Evolutionary conservation across 1,139 yeast genomes (phyloP), one percentile per base, ranked within the genome.

Genomic region (Hyphopichia fennica): DNA sequence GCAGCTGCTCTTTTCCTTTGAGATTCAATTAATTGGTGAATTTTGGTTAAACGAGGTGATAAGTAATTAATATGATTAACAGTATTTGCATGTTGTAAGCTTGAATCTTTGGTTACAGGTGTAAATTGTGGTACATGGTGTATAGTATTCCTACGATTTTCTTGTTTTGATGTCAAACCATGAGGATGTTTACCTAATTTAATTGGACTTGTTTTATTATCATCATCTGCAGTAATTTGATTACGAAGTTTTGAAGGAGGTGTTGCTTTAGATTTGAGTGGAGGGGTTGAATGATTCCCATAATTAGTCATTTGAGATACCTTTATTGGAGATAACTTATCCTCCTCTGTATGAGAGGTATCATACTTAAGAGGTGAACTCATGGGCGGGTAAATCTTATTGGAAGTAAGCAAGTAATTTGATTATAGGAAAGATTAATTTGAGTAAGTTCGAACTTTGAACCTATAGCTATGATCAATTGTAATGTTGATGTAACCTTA

Each of bases 141-240:
- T 34, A 63, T 52, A 5, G 68, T 62, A 37, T 62, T 63, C 42
- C 67, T 52, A 43, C 69, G 50, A 15, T 56, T 58, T 8, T 52
- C 60, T 35, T 58, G 60, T 34, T 72, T 70, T 18, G 75, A 71
- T 2, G 65, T 54, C 32, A 77, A 55, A 0, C 82, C 82, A 49
- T 77, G 82, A 1, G 80, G 77, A 42, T 75, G 75, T 44, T 63
- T 67, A 22, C 14, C 16, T 14, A 35, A 35, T 14, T 22, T 19
- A 7, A 23, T 20, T 14, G 32, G 32, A 29, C 18, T 14, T 5
- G 32, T 29, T 5, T 29, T 29, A 15, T 29, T 15, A 15, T 15
- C 31, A 9, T 23, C 37, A 15, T 35, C 31, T 7, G 10, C 36
- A 5, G 20, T 14, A 20, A 16, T 5, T 18, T 23, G 37, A 35